phyloP scores from a whole-genome alignment of 2,329 filamentous ascomycete species.

The Fusarium continuum region DNA sequence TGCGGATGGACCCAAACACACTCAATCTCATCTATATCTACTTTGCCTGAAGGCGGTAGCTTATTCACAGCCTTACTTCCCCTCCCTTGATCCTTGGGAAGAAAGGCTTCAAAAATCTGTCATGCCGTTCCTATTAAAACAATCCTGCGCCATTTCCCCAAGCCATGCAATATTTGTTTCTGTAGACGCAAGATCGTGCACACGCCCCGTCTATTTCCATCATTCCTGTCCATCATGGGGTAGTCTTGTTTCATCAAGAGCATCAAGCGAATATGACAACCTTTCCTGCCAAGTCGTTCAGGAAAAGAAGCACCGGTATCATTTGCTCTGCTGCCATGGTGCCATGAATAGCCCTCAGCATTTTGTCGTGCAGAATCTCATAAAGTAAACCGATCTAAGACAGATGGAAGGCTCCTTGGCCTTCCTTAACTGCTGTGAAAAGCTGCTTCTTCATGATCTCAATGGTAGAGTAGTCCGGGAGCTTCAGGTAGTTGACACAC shows the following conservation, averaged over 20 bases:
- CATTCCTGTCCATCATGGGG: slow-evolving; percentile 31
- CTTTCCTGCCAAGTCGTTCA: slow-evolving; percentile 29
- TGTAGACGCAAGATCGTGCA: slow-evolving; percentile 19
- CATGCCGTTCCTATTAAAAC: slow-evolving; percentile 29
- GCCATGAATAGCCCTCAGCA: not conserved
- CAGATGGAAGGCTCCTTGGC: slow-evolving; percentile 96
- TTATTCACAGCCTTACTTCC: slow-evolving; percentile 20
- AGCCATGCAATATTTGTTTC: slow-evolving; percentile 41
- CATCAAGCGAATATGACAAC: slow-evolving; percentile 34
- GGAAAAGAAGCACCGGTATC: slow-evolving; percentile 17
- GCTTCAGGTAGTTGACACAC: slow-evolving; percentile 98
- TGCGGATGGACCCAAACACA: slow-evolving; percentile 22
- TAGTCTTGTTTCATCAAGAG: slow-evolving; percentile 39
- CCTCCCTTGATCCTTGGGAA: slow-evolving; percentile 7
- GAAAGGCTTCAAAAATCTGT: slow-evolving; percentile 23
- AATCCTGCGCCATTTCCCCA: slow-evolving; percentile 39
- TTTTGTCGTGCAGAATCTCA: not conserved
- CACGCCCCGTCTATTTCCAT: slow-evolving; percentile 42
- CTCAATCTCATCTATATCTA: slow-evolving; percentile 43
- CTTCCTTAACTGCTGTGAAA: slow-evolving; percentile 88
- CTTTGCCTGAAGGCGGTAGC: slow-evolving; percentile 33
- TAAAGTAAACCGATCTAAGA: slow-evolving; percentile 63
- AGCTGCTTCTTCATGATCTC: slow-evolving; percentile 81
- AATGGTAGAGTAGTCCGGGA: slow-evolving; percentile 89
- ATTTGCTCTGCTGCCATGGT: slow-evolving; percentile 3